Percentiles rank a stretch among this genome's conserved stretches.
phyloP scores from a whole-genome alignment of 495 filamentous ascomycete genomes.

The Sabuloglossum arenarium region DNA sequence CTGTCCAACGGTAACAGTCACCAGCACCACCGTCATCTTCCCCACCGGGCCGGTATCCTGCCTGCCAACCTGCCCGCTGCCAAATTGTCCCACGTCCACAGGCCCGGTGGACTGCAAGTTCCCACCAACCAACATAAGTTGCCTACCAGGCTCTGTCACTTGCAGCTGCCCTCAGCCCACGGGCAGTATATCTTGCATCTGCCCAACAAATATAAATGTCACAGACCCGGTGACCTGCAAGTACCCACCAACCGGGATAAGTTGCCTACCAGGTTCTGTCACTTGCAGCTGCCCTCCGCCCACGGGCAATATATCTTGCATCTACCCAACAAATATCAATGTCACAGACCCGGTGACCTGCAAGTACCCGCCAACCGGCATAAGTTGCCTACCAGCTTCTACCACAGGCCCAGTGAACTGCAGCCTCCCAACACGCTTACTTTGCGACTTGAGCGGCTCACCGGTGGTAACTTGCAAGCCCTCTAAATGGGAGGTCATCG shows the following conservation, averaged over 20 bases:
- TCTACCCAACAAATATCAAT: neutral
- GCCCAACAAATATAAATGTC: neutral
- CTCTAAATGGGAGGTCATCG: neutral
- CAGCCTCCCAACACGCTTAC: neutral
- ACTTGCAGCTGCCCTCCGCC: too few species aligned
- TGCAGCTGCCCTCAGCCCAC: neutral
- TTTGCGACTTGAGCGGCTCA: neutral
- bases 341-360: neutral
- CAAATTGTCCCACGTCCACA: too few species aligned
- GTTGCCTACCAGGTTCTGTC: too few species aligned
- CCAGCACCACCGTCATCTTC: neutral
- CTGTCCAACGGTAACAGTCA: too few species aligned
- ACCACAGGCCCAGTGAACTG: neutral
- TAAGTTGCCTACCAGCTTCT: neutral
- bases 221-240: neutral
- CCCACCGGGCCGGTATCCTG: neutral
- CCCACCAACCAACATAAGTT: neutral
- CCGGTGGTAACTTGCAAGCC: neutral
- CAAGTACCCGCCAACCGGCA: too few species aligned
- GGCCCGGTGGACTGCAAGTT: neutral
- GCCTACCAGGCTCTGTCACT: too few species aligned
- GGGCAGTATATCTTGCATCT: too few species aligned
- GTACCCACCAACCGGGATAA: neutral
- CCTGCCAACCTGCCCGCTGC: too few species aligned
- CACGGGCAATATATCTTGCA: neutral